Evolutionary conservation across 345 rosid species (phyloP).

Genomic region (Crucihimalaya himalaica): DNA sequence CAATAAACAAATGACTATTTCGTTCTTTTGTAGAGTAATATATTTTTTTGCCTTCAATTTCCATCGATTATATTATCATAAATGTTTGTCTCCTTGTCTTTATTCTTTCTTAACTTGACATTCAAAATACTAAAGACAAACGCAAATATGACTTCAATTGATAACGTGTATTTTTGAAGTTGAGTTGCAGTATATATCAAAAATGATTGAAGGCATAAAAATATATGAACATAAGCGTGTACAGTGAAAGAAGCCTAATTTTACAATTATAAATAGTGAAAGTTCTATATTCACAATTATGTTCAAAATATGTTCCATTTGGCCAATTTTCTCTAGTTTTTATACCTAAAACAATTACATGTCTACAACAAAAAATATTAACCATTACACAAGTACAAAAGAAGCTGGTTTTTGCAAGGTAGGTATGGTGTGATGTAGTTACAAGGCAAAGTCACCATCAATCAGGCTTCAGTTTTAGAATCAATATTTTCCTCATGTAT

Average conservation of each 20-base stretch:
- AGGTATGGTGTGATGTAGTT: slow-evolving; percentile 32
- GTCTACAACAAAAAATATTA: slow-evolving; percentile 4
- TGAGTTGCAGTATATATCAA: too few relatives aligned
- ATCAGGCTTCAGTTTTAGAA: slow-evolving; percentile 1
- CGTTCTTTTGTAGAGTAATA: background rate
- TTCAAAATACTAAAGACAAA: background rate
- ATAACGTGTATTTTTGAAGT: too few relatives aligned
- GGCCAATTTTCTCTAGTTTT: too few relatives aligned
- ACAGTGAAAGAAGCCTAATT: too few relatives aligned
- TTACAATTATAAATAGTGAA: too few relatives aligned
- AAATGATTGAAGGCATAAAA: too few relatives aligned
- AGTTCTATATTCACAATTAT: too few relatives aligned
- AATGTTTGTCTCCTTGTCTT: background rate
- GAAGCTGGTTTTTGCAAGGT: slow-evolving; percentile 22
- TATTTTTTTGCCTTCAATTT: background rate
- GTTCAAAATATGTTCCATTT: too few relatives aligned
- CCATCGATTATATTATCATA: background rate
- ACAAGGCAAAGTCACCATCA: slow-evolving; percentile 5
- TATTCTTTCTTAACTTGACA: background rate
- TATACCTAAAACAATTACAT: background rate
- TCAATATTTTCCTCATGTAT: background rate
- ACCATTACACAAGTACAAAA: slow-evolving; percentile 4
- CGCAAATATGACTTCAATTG: too few relatives aligned
- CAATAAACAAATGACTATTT: background rate
- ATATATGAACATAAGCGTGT: too few relatives aligned